Percentiles rank a stretch among this genome's conserved stretches.
These are phyloP conservation scores for Xylaria palmicola DNA, from an alignment of 495 filamentous ascomycete genomes.

Conservation along the genomic window DNA sequence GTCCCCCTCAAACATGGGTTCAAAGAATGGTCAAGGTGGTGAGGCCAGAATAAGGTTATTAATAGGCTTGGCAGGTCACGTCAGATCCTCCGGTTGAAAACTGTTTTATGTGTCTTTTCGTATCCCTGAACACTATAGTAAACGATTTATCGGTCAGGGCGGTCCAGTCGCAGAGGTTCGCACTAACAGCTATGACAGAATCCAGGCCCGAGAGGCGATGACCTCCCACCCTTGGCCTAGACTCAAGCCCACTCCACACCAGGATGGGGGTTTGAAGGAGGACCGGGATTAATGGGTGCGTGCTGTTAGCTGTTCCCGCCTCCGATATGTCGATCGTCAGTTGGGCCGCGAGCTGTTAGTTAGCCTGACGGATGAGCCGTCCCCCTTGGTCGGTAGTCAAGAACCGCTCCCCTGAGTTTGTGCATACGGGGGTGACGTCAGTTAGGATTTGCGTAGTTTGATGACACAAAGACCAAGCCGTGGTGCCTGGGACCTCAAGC, in stretches of 20 bases:
- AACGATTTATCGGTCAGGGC: neutral
- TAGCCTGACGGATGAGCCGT: no score
- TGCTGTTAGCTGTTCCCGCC: no score
- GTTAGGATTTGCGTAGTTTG: neutral
- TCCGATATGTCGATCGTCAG: no score
- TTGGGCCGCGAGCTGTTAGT: no score
- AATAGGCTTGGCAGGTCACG: neutral
- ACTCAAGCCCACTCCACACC: conserved; percentile 1
- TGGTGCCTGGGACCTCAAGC: neutral
- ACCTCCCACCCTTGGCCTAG: conserved; percentile 7
- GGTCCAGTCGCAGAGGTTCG: neutral
- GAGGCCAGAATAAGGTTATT: neutral
- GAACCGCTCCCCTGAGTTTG: no score
- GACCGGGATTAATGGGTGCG: no score
- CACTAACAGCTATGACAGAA: neutral
- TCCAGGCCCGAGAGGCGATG: neutral
- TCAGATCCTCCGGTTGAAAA: neutral
- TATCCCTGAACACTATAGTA: neutral
- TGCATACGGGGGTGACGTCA: neutral
- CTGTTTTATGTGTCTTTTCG: neutral
- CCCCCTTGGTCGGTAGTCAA: no score
- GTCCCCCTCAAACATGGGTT: no score
- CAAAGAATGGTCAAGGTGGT: neutral
- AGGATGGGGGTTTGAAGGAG: no score
- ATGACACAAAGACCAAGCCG: neutral